A percentile compares a stretch with the other conserved stretches of the same genome.
phyloP scores from a whole-genome alignment of 164 flowering plant species.

The Chimonanthus praecox region DNA sequence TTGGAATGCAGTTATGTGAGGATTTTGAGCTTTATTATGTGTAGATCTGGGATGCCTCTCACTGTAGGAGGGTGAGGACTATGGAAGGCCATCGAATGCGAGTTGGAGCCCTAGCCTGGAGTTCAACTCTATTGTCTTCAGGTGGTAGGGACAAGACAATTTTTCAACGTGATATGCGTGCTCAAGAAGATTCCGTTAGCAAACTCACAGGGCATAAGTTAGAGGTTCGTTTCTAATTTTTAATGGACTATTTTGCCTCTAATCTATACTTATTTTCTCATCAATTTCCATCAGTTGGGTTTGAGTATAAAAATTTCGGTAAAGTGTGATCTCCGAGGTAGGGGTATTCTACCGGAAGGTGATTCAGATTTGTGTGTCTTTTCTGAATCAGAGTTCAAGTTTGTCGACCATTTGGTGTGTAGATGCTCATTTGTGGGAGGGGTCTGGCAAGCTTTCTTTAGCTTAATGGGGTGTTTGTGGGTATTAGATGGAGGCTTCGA shows the following conservation, averaged over 20 bases:
- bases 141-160: conserved; percentile 91
- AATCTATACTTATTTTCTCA: neutral
- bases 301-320: too few relatives aligned
- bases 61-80: conserved; percentile 73
- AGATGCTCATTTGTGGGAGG: too few relatives aligned
- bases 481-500: too few relatives aligned
- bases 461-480: too few relatives aligned
- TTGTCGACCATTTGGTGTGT: too few relatives aligned
- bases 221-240: conserved; percentile 50
- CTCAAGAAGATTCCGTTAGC: conserved; percentile 76
- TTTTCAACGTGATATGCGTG: conserved; percentile 87
- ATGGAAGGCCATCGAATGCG: conserved; percentile 94
- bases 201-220: conserved; percentile 91
- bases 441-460: too few relatives aligned
- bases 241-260: neutral
- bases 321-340: too few relatives aligned
- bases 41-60: conserved; percentile 97
- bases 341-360: too few relatives aligned
- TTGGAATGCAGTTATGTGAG: neutral
- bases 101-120: conserved; percentile 97
- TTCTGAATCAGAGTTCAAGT: too few relatives aligned
- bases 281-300: too few relatives aligned
- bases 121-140: conserved; percentile 74
- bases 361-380: too few relatives aligned
- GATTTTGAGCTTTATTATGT: conserved; percentile 6